phyloP scores from a whole-genome alignment of 2,329 filamentous ascomycete species.

The Neofusicoccum ribis region DNA sequence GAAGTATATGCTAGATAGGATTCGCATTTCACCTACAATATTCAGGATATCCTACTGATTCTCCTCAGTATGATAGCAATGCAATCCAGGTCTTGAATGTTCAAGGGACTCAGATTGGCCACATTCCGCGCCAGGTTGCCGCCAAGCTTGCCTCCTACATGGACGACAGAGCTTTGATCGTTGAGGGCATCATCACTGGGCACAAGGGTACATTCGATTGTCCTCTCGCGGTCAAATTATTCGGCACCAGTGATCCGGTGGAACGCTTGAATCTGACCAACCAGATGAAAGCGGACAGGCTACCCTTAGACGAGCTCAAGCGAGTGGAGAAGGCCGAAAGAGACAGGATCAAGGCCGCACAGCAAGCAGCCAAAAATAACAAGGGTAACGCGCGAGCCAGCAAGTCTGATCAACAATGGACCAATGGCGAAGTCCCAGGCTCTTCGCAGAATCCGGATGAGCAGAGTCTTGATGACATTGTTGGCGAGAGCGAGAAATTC shows the following conservation, averaged over 20 bases:
- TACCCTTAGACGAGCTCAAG: constrained; percentile 54
- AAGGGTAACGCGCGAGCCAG: constrained; percentile 29
- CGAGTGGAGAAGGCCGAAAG: constrained; percentile 53
- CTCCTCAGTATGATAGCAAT: constrained; percentile 63
- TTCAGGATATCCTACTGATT: neutral
- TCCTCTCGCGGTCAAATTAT: constrained; percentile 68
- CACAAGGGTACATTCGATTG: constrained; percentile 69
- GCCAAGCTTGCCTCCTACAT: constrained; percentile 74
- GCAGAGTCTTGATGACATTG: constrained; percentile 62
- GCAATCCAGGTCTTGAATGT: constrained; percentile 80
- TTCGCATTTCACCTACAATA: no score
- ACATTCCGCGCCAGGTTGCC: constrained; percentile 68
- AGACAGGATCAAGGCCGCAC: constrained; percentile 47
- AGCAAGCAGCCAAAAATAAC: constrained; percentile 37
- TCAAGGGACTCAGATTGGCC: constrained; percentile 72
- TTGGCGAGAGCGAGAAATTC: constrained; percentile 66
- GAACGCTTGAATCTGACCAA: constrained; percentile 58
- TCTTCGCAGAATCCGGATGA: constrained; percentile 36
- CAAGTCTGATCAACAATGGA: constrained; percentile 25
- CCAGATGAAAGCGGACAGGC: constrained; percentile 63
- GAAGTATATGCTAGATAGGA: no score
- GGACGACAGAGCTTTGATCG: constrained; percentile 51
- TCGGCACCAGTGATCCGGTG: constrained; percentile 61
- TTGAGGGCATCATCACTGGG: constrained; percentile 72
- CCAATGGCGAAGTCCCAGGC: constrained; percentile 2